Evolutionary conservation across 1,284 basidiomycete species (phyloP).

Genomic region (Cutaneotrichosporon curvatum): DNA sequence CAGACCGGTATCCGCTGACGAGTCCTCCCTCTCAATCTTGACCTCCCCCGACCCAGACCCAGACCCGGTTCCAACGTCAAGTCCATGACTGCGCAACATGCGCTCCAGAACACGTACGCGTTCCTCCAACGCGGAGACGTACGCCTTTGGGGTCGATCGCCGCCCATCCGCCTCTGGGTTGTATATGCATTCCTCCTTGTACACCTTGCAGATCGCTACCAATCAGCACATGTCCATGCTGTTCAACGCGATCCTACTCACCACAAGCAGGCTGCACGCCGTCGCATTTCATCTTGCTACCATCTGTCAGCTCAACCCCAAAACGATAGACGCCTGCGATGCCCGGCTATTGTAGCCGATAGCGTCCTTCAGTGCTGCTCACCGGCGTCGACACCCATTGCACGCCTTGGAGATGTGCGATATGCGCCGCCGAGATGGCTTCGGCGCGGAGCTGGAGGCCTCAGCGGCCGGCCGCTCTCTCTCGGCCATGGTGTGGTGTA

Average conservation of each 20-base stretch:
- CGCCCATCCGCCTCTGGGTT: constrained; percentile 19
- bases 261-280: constrained; percentile 17
- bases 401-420: constrained; percentile 19
- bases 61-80: not conserved
- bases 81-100: constrained; percentile 8
- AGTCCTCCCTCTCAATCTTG: constrained; percentile 1
- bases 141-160: constrained; percentile 16
- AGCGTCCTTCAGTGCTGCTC: not conserved
- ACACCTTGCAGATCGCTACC: constrained; percentile 19
- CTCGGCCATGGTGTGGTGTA: too few relatives aligned
- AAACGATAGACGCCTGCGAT: not conserved
- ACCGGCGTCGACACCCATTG: constrained; percentile 17
- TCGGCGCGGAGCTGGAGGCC: not conserved
- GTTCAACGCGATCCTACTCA: constrained; percentile 1
- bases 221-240: constrained; percentile 1
- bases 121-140: constrained; percentile 17
- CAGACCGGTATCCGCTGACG: constrained; percentile 2
- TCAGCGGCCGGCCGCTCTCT: too few relatives aligned
- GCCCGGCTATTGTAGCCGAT: not conserved
- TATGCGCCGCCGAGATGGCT: constrained; percentile 14
- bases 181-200: constrained; percentile 20
- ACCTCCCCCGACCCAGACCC: not conserved
- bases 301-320: not conserved
- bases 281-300: constrained; percentile 20
- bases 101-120: constrained; percentile 15